Evolutionary conservation across 108 stramenopile genomes (phyloP).

Genomic region (Fragilariopsis cylindrus): DNA sequence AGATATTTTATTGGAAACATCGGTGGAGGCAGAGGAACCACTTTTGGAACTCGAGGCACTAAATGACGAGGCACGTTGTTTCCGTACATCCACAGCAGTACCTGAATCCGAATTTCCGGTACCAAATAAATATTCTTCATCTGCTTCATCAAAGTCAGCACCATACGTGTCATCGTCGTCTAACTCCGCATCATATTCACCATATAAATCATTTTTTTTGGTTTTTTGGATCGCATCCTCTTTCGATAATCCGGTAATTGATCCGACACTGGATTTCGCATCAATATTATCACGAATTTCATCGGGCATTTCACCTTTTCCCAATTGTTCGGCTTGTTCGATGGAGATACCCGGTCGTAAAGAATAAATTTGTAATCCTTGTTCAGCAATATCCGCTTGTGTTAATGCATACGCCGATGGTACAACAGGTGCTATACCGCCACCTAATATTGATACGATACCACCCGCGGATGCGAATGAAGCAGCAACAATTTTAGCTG

Average conservation of each 20-base stretch:
- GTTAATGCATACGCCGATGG: not conserved
- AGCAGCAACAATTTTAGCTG: not conserved
- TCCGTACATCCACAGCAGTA: not conserved
- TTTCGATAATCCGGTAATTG: not conserved
- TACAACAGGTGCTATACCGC: not conserved
- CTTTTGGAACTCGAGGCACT: not conserved
- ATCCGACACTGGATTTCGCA: not conserved
- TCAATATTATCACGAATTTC: constrained; percentile 17
- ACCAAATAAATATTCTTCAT: not conserved
- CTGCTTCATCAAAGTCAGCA: constrained; percentile 17
- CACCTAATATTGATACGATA: not conserved
- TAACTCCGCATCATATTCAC: constrained; percentile 22
- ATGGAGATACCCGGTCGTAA: constrained; percentile 41
- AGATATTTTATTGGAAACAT: not conserved
- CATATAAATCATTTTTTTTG: not conserved
- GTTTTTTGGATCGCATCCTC: not conserved
- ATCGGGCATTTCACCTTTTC: constrained; percentile 24
- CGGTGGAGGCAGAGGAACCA: not conserved
- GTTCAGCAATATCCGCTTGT: not conserved
- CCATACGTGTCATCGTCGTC: constrained; percentile 28
- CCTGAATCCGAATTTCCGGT: constrained; percentile 1
- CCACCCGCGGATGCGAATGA: not conserved
- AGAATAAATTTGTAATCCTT: not conserved
- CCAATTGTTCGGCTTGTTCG: constrained; percentile 37
- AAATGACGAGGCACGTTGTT: not conserved